Evolutionary conservation across 768 basidiomycete species (phyloP).

Genomic region (Tricholoma furcatifolium): DNA sequence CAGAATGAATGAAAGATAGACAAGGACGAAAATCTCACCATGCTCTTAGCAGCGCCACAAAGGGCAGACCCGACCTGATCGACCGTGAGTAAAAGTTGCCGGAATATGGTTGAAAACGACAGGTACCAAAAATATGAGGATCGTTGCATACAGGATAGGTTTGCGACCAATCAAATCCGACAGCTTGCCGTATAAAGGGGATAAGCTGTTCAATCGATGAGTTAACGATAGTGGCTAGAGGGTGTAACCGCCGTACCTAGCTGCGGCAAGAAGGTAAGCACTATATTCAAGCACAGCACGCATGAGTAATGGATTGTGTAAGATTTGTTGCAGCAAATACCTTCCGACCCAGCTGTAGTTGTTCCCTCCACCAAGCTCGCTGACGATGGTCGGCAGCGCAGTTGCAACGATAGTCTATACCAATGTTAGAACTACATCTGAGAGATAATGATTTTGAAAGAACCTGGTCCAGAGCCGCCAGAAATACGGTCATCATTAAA

Average conservation of each 20-base stretch:
- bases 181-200: constrained; percentile 77
- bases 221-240: neutral
- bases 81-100: neutral
- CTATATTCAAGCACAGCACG: constrained; percentile 31
- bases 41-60: constrained; percentile 77
- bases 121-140: constrained; percentile 66
- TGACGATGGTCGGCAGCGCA: constrained; percentile 73
- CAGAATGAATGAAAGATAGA: neutral
- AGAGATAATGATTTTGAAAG: neutral
- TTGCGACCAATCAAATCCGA: constrained; percentile 64
- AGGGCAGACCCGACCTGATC: constrained; percentile 72
- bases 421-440: neutral
- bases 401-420: constrained; percentile 68
- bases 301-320: neutral
- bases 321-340: constrained; percentile 31
- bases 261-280: constrained; percentile 72
- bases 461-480: constrained; percentile 64
- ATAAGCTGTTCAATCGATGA: constrained; percentile 34
- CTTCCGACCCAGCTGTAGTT: constrained; percentile 76
- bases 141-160: constrained; percentile 64
- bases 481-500: constrained; percentile 43
- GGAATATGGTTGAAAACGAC: neutral
- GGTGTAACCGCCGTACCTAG: constrained; percentile 30
- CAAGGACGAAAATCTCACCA: constrained; percentile 33
- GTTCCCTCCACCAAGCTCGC: constrained; percentile 58